Conservation (phyloP, 305 asterid species). For the Fraxinus baroniana region DNA sequence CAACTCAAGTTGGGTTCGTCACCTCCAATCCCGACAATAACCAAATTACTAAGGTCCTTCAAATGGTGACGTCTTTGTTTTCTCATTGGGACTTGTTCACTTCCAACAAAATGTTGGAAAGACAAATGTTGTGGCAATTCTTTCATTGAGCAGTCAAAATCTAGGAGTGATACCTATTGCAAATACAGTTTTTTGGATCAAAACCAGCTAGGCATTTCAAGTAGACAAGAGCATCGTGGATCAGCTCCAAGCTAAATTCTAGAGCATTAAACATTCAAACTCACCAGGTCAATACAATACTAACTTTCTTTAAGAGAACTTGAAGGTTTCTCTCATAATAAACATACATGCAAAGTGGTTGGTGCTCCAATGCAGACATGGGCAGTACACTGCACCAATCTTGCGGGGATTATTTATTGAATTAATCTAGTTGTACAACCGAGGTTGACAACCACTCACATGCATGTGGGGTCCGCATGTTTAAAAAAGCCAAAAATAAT, state of each 20-base stretch:
- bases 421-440: too few relatives aligned
- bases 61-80: conserved; percentile 28
- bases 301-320: too few relatives aligned
- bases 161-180: conserved; percentile 20
- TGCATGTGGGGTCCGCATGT: too few relatives aligned
- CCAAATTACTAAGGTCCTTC: conserved; percentile 15
- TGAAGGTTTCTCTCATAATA: too few relatives aligned
- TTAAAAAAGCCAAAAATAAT: too few relatives aligned
- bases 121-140: conserved; percentile 18
- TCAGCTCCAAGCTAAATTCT: conserved; percentile 25
- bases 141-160: conserved; percentile 30
- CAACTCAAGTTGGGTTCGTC: conserved; percentile 29
- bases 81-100: conserved; percentile 28
- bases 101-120: conserved; percentile 23
- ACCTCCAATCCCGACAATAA: conserved; percentile 24
- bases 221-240: conserved; percentile 24
- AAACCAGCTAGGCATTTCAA: conserved; percentile 24
- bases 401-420: too few relatives aligned
- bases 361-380: too few relatives aligned
- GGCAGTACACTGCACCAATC: too few relatives aligned
- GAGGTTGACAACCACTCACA: too few relatives aligned
- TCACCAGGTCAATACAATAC: too few relatives aligned
- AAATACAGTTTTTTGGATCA: conserved; percentile 25
- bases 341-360: too few relatives aligned
- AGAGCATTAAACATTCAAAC: not conserved